Conservation (phyloP, 495 filamentous ascomycete species). For the Baudoinia panamericana region DNA sequence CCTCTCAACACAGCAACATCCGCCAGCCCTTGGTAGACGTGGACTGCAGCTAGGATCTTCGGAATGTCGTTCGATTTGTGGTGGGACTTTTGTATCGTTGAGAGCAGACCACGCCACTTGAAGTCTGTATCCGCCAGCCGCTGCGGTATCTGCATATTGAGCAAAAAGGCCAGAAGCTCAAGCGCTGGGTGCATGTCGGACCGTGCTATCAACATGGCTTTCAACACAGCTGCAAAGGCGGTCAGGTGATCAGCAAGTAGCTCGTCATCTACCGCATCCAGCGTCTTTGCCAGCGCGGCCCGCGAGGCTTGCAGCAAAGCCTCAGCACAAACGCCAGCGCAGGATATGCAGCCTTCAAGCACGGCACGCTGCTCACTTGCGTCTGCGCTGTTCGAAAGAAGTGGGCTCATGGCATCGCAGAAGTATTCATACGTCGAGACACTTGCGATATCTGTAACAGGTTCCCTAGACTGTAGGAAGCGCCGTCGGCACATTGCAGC, state of each 20-base stretch:
- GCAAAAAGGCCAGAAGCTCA: slow-evolving; percentile 60
- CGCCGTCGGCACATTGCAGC: slow-evolving; percentile 37
- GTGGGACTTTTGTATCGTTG: slow-evolving; percentile 59
- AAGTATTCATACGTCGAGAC: slow-evolving; percentile 30
- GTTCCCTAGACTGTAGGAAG: not conserved
- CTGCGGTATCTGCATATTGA: slow-evolving; percentile 42
- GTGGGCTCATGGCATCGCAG: slow-evolving; percentile 9
- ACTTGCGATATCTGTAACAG: slow-evolving; percentile 9
- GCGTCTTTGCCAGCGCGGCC: slow-evolving; percentile 44
- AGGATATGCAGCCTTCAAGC: slow-evolving; percentile 64
- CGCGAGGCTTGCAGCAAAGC: slow-evolving; percentile 62
- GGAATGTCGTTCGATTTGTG: slow-evolving; percentile 67
- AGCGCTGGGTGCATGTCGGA: slow-evolving; percentile 45
- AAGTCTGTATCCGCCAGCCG: slow-evolving; percentile 15
- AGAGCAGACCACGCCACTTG: slow-evolving; percentile 49
- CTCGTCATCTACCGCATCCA: slow-evolving; percentile 12
- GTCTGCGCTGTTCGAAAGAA: not conserved
- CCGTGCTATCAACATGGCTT: slow-evolving; percentile 37
- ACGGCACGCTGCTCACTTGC: slow-evolving; percentile 29
- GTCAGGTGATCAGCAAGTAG: slow-evolving; percentile 29
- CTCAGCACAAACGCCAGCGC: slow-evolving; percentile 70
- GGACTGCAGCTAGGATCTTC: slow-evolving; percentile 64
- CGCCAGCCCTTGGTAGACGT: slow-evolving; percentile 58
- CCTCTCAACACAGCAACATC: slow-evolving; percentile 28
- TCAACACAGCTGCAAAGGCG: slow-evolving; percentile 34